These are phyloP conservation scores for Coriaria nepalensis DNA, from an alignment of 306 rosid species.

Conservation along the genomic window DNA sequence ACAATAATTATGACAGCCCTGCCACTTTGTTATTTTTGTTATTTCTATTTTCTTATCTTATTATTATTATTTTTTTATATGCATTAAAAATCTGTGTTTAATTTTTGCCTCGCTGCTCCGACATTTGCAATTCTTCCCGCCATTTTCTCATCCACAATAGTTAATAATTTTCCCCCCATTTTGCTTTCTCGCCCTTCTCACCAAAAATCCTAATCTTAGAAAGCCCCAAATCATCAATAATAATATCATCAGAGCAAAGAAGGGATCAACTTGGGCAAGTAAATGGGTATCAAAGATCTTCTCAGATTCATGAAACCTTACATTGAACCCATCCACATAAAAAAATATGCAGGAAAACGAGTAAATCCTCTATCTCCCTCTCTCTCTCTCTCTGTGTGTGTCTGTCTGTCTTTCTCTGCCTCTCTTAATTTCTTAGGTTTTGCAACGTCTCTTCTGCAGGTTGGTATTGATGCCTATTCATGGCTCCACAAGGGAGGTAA, in stretches of 20 bases:
- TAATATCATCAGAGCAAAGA: neutral
- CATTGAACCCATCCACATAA: constrained; percentile 49
- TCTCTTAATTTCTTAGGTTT: neutral
- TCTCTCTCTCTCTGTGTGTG: neutral
- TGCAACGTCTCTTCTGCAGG: constrained; percentile 30
- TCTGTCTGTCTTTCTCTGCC: too few species aligned
- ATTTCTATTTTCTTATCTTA: too few species aligned
- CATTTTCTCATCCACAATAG: constrained; percentile 26
- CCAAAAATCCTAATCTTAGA: neutral
- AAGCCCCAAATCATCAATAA: constrained; percentile 3
- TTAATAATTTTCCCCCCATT: too few species aligned
- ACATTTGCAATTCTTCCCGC: constrained; percentile 44
- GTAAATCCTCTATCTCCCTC: constrained; percentile 22
- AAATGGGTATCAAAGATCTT: constrained; percentile 93
- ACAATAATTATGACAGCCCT: too few species aligned
- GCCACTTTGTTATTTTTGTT: too few species aligned
- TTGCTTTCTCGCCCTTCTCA: neutral
- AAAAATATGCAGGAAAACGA: constrained; percentile 66
- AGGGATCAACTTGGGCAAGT: constrained; percentile 1
- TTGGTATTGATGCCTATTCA: constrained; percentile 93
- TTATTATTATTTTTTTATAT: too few species aligned
- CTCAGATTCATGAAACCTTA: constrained; percentile 87
- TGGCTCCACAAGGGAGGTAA: constrained; percentile 98
- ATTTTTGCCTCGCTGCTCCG: constrained; percentile 18
- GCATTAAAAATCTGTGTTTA: too few species aligned